Conservation (phyloP, 2,329 filamentous ascomycete genomes). For the Metarhizium anisopliae region DNA sequence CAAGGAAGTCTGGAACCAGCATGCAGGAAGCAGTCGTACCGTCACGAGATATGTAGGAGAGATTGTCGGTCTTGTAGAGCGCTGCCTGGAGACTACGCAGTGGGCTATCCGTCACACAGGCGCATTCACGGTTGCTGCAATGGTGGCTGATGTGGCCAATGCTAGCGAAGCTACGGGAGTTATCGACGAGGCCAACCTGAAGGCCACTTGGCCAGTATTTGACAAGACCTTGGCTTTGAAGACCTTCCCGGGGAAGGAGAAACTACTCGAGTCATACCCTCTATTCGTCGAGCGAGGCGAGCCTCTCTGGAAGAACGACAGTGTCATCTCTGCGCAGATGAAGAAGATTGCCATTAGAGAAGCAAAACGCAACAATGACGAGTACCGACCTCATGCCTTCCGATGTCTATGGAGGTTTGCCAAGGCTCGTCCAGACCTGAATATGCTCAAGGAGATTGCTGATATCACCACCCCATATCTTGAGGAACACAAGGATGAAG, state of each 20-base stretch:
- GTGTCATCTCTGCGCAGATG: slow-evolving; percentile 50
- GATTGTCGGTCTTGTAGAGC: slow-evolving; percentile 60
- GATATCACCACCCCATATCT: slow-evolving; percentile 55
- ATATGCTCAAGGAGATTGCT: slow-evolving; percentile 59
- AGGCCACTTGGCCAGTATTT: slow-evolving; percentile 69
- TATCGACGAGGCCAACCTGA: slow-evolving; percentile 51
- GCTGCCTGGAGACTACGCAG: slow-evolving; percentile 66
- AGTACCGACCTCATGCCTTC: slow-evolving; percentile 71
- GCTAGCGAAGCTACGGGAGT: slow-evolving; percentile 48
- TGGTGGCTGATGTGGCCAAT: slow-evolving; percentile 55
- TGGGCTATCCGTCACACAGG: slow-evolving; percentile 90
- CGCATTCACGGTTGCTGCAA: slow-evolving; percentile 69
- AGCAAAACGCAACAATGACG: slow-evolving; percentile 83
- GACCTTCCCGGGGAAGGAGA: slow-evolving; percentile 89
- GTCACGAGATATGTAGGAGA: slow-evolving; percentile 79
- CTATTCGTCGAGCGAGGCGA: slow-evolving; percentile 62
- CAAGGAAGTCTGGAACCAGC: slow-evolving; percentile 78
- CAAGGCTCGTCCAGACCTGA: slow-evolving; percentile 56
- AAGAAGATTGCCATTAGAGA: slow-evolving; percentile 78
- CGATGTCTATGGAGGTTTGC: slow-evolving; percentile 63
- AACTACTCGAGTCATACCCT: slow-evolving; percentile 69
- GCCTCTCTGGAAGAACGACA: slow-evolving; percentile 45
- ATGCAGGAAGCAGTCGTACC: slow-evolving; percentile 75
- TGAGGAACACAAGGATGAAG: slow-evolving; percentile 46
- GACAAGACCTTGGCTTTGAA: slow-evolving; percentile 78